A percentile compares a stretch with the other conserved stretches of the same genome.
Conservation (phyloP, 768 basidiomycete species). For the Lentinula edodes region DNA sequence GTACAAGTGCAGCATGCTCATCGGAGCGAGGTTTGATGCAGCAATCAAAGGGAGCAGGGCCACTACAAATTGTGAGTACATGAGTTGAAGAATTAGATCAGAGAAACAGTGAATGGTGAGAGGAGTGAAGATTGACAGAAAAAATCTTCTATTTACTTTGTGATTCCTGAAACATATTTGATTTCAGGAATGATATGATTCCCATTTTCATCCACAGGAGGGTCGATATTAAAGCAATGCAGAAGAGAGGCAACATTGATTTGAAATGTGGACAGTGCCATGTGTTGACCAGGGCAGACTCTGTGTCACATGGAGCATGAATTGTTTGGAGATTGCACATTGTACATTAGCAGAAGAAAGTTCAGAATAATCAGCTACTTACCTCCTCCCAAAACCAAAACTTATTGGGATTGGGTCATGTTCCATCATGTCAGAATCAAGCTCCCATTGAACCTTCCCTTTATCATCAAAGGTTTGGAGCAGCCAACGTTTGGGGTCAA, state of each 20-base stretch:
- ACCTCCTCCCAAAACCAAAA: background rate
- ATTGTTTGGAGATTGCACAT: too few relatives aligned
- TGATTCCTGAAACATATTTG: constrained; percentile 12
- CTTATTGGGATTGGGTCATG: background rate
- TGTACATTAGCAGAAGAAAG: too few relatives aligned
- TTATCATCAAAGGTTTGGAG: background rate
- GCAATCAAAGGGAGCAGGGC: too few relatives aligned
- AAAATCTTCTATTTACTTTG: background rate
- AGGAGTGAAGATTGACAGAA: too few relatives aligned
- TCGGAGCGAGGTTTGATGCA: too few relatives aligned
- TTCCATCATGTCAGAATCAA: background rate
- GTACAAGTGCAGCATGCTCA: too few relatives aligned
- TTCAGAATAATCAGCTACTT: too few relatives aligned
- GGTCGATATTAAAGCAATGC: constrained; percentile 22
- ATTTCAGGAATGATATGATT: too few relatives aligned
- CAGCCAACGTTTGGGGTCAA: background rate
- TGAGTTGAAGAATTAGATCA: too few relatives aligned
- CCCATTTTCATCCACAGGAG: constrained; percentile 16
- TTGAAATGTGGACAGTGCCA: constrained; percentile 22
- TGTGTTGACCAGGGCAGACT: constrained; percentile 25
- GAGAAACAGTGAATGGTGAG: too few relatives aligned
- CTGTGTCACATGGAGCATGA: too few relatives aligned
- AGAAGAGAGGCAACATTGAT: constrained; percentile 24
- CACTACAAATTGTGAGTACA: too few relatives aligned
- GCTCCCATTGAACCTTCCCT: background rate